These are phyloP conservation scores for Tetrahymena malaccensis DNA, from an alignment of 73 alveolate species.

Conservation along the genomic window DNA sequence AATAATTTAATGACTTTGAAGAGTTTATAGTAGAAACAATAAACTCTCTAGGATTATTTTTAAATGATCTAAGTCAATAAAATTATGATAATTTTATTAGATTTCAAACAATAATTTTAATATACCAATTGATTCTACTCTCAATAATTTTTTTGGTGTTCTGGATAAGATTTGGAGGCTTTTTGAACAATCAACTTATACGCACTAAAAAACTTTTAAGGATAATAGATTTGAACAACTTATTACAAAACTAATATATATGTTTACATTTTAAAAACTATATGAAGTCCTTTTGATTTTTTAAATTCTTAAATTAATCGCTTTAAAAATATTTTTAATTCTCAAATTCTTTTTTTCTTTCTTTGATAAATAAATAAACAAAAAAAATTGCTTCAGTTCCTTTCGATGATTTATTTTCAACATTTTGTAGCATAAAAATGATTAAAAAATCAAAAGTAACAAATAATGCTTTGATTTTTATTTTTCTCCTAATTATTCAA, in stretches of 20 bases:
- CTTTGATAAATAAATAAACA: too few relatives aligned
- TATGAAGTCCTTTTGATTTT: background rate
- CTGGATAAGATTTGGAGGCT: background rate
- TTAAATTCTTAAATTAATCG: too few relatives aligned
- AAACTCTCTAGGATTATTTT: background rate
- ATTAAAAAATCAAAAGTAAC: too few relatives aligned
- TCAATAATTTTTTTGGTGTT: background rate
- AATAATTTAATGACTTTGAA: background rate
- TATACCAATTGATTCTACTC: background rate
- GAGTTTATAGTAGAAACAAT: background rate
- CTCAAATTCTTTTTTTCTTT: too few relatives aligned
- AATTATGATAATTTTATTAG: background rate
- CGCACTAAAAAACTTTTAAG: background rate
- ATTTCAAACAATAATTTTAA: background rate
- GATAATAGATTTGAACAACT: background rate
- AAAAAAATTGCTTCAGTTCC: too few relatives aligned
- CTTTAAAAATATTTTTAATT: too few relatives aligned
- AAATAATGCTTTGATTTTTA: too few relatives aligned
- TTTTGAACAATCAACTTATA: background rate
- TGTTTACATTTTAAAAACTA: background rate
- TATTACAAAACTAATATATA: background rate
- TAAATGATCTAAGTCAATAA: background rate
- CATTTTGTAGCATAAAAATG: too few relatives aligned
- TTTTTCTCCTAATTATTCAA: too few relatives aligned
- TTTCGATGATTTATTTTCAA: too few relatives aligned